Evolutionary conservation across 2,329 filamentous ascomycete species (phyloP), one percentile per base, ranked within the genome.

Genomic region (Blastomyces gilchristii): DNA sequence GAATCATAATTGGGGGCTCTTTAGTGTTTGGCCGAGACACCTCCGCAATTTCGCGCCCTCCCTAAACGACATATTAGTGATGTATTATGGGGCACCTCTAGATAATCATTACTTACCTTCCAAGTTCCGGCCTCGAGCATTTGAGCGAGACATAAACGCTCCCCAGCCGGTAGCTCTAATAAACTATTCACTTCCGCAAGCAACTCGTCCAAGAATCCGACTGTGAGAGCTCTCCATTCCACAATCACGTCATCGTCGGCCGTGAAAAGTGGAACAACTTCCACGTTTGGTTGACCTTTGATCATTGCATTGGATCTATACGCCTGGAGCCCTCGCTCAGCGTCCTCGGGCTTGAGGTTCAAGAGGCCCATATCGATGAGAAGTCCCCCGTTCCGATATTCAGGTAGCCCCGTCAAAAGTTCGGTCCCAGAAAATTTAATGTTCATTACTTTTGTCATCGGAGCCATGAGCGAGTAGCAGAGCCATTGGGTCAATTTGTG

Each of bases 401-500:
- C 92, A 0, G 92, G 91, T 3, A 97, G 80, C 28, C 91, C 92
- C 0, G 92, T 97, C 67, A 96, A 81, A 7, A 95, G 82, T 65
- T 95, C 89, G 1, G 85, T 85, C 53, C 91, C 90, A 2, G 88
- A 86, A 74, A 94, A 94, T 67, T 91, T 85, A 64, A 95, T 86
- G 63, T 88, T 84, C 69, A 96, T 85, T 28, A 96, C 76, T 67
- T 86, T 89, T 63, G 87, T 85, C 87, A 96, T 95, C 0, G 91
- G 91, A 31, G 91, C 87, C 89, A 95, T 95, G 63, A 97, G 83
- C 2, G 91, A 96, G 77, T 96, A 96, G 59, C 89, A 90, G 63
- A 97, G 86, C 92, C 92, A 97, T 75, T 96, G 91, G 0, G 91
- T 95, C 45, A 96, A 83, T 77, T 96, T 96, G 80, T 97, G 92